Percentiles rank a stretch among this genome's conserved stretches.
phyloP scores from a whole-genome alignment of 805 yeast genomes.

The Wickerhamiella shivajii region DNA sequence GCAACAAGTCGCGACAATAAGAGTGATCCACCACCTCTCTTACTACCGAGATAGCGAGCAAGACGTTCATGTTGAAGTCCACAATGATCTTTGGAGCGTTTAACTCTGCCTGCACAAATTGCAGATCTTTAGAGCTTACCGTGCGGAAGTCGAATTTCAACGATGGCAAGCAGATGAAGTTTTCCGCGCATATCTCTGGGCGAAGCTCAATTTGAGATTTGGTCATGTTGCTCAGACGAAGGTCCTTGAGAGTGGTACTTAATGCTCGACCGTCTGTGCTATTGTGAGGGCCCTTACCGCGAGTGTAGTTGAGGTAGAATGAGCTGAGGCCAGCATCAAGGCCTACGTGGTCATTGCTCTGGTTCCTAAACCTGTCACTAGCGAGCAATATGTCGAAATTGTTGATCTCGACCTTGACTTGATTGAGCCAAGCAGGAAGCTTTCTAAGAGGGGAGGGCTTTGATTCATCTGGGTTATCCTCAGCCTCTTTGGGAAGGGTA shows the following conservation, averaged over 20 bases:
- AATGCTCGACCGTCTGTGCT: conserved; percentile 16
- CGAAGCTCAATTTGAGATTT: too few species aligned
- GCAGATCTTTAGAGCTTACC: too few species aligned
- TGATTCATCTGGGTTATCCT: neutral
- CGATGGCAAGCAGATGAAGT: too few species aligned
- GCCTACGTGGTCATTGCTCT: conserved; percentile 15
- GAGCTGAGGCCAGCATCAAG: conserved; percentile 8
- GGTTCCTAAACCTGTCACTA: conserved; percentile 16
- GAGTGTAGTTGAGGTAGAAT: conserved; percentile 9
- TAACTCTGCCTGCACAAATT: conserved; percentile 3
- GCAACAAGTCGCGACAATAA: conserved; percentile 9
- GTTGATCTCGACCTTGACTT: conserved; percentile 6
- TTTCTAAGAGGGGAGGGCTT: conserved; percentile 11
- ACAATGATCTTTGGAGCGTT: conserved; percentile 13
- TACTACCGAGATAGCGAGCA: conserved; percentile 17
- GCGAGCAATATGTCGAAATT: conserved; percentile 14
- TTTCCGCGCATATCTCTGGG: too few species aligned
- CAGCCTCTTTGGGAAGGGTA: neutral
- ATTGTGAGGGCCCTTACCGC: conserved; percentile 3
- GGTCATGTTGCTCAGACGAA: conserved; percentile 13
- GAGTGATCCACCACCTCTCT: conserved; percentile 17
- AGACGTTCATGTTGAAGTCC: conserved; percentile 16
- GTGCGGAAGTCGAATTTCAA: too few species aligned
- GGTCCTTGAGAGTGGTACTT: conserved; percentile 5
- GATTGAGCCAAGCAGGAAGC: conserved; percentile 16